phyloP scores from a whole-genome alignment of 2,329 filamentous ascomycete species.

The Ascochyta pisi region DNA sequence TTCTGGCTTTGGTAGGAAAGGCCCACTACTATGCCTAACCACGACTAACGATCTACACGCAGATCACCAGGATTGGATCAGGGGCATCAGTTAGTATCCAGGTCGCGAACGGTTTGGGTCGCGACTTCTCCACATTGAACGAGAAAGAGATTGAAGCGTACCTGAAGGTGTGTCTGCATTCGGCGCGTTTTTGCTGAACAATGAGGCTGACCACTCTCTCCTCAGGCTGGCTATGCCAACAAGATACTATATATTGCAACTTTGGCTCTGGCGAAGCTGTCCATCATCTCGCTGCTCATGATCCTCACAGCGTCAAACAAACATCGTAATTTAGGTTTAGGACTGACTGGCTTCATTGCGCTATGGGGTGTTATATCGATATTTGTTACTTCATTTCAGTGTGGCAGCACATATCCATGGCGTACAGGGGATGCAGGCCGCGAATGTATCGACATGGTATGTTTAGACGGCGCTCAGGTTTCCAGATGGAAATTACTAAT shows the following conservation, averaged over 20 bases:
- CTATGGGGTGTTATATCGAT: constrained; percentile 40
- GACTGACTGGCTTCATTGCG: constrained; percentile 36
- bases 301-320: constrained; percentile 41
- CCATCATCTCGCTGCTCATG: constrained; percentile 46
- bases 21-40: not conserved
- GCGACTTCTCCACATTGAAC: constrained; percentile 29
- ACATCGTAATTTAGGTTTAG: constrained; percentile 39
- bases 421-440: constrained; percentile 22
- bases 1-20: constrained; percentile 40
- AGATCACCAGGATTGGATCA: constrained; percentile 44
- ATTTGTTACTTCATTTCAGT: constrained; percentile 42
- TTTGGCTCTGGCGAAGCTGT: constrained; percentile 43
- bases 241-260: constrained; percentile 46
- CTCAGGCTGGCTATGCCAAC: constrained; percentile 45
- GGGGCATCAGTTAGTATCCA: constrained; percentile 42
- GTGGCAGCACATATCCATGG: constrained; percentile 39
- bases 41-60: constrained; percentile 15
- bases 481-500: constrained; percentile 6
- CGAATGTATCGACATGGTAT: constrained; percentile 37
- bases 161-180: constrained; percentile 35
- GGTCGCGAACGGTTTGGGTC: constrained; percentile 41
- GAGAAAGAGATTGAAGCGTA: constrained; percentile 33
- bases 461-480: not conserved
- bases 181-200: not conserved
- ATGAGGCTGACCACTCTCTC: not conserved